Base-by-base conservation (phyloP, 768 basidiomycete genomes). In the Russula sp. region DNA sequence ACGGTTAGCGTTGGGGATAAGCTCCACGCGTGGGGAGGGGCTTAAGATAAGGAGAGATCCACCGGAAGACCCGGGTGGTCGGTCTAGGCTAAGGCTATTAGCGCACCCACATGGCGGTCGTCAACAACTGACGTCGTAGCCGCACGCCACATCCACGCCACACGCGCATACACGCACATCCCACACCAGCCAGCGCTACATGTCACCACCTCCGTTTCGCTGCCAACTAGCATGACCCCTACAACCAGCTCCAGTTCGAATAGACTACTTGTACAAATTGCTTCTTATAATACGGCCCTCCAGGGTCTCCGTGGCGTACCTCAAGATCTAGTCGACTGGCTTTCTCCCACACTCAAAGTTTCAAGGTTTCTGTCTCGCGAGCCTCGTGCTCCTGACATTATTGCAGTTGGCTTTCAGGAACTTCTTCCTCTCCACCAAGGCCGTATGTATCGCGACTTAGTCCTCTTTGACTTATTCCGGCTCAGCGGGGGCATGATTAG, bases 351-450 rank as follows among this genome's bases (percentile, higher is more conserved):
- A 0, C 74, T 93, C 9, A 84, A 85, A 59, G 87, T 90, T 8
- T 87, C 89, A 41, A 77, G 77, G 56, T 85, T 90, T 74, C 83
- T 91, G 36, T 78, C 86, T 38, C 80, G 78, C 56, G 76, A 82
- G 73, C 74, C 58, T n/a, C 76, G 83, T 60, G 83, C 90, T 6
- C 92, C 94, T 43, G 93, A 94, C 71, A 82, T 95, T 36, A 81
- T 96, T 45, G 94, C 87, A 7, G 88, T 98, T 56, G 93, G 92
- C 2, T 94, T 97, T 66, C 96, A 98, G 72, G 96, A 98, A 72
- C 78, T 97, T 29, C 78, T 96, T 13, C 94, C 93, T 7, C 78
- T 98, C 3, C 90, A 95, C 70, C 84, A 93, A 43, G 88, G 90
- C 64, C 79, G 89, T 93, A 74, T 47, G 54, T 50, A 29, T 39